Evolutionary conservation across 2,329 filamentous ascomycete genomes (phyloP).

Genomic region (Xylariaceae sp.): DNA sequence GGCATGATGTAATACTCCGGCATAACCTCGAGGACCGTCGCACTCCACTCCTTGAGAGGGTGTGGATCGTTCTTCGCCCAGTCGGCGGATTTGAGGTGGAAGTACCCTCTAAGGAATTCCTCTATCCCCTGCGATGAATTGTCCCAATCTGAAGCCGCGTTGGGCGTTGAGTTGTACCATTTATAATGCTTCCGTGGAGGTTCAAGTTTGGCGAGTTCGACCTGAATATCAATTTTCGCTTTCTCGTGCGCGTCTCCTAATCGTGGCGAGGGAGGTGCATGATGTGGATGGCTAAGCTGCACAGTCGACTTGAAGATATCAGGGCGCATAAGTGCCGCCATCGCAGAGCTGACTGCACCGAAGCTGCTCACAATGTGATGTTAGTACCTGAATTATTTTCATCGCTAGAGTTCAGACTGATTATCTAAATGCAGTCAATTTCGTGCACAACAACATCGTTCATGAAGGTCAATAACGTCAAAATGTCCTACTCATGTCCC

Average conservation of each 20-base stretch:
- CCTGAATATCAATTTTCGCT: constrained; percentile 45
- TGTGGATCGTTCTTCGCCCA: constrained; percentile 53
- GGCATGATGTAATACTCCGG: constrained; percentile 69
- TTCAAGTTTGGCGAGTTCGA: constrained; percentile 48
- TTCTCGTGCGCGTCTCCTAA: constrained; percentile 30
- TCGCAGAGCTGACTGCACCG: constrained; percentile 56
- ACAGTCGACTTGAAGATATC: constrained; percentile 61
- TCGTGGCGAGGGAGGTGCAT: constrained; percentile 45
- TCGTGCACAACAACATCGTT: too few species aligned
- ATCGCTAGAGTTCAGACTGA: too few species aligned
- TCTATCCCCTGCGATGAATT: constrained; percentile 38
- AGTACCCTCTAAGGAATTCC: constrained; percentile 62
- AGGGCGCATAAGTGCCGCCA: constrained; percentile 58
- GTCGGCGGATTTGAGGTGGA: constrained; percentile 63
- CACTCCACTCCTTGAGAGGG: constrained; percentile 52
- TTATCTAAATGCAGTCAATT: too few species aligned
- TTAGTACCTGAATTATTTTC: not conserved
- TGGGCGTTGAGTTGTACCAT: constrained; percentile 55
- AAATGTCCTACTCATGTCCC: too few species aligned
- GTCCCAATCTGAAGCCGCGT: constrained; percentile 46
- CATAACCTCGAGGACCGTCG: constrained; percentile 53
- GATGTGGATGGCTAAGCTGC: constrained; percentile 64
- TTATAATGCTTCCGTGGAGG: constrained; percentile 67
- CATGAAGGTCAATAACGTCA: too few species aligned
- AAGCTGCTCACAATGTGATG: constrained; percentile 36